A percentile compares a stretch with the other conserved stretches of the same genome.
These are phyloP conservation scores for Trichoderma virens DNA, from an alignment of 495 filamentous ascomycete species.

Conservation along the genomic window DNA sequence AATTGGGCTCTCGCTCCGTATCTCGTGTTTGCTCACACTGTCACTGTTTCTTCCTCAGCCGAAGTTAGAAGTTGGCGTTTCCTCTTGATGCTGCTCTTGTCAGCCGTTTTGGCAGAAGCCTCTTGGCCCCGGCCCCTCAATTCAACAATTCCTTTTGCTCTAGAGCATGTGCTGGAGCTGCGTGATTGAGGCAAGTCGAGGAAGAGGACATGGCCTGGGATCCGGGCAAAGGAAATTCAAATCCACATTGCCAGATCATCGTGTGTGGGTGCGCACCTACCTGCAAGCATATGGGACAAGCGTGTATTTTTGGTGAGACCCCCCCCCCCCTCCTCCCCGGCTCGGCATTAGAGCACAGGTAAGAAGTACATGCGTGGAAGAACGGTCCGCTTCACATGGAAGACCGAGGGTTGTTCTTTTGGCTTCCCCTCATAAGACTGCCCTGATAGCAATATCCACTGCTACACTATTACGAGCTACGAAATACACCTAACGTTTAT, in stretches of 20 bases:
- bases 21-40: background rate
- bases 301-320: background rate
- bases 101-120: background rate
- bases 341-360: background rate
- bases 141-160: background rate
- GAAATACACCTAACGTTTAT: background rate
- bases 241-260: background rate
- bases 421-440: background rate
- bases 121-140: background rate
- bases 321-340: background rate
- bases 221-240: background rate
- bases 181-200: background rate
- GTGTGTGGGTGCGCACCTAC: background rate
- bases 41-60: background rate
- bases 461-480: background rate
- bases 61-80: background rate
- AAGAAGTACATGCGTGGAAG: background rate
- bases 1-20: background rate
- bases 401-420: background rate
- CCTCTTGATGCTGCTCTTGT: background rate
- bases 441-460: background rate
- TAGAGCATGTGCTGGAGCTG: background rate
- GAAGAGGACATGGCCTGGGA: background rate
- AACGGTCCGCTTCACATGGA: background rate
- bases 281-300: background rate